Conservation (phyloP, 2,329 filamentous ascomycete species). For the Trichoderma sp. region DNA sequence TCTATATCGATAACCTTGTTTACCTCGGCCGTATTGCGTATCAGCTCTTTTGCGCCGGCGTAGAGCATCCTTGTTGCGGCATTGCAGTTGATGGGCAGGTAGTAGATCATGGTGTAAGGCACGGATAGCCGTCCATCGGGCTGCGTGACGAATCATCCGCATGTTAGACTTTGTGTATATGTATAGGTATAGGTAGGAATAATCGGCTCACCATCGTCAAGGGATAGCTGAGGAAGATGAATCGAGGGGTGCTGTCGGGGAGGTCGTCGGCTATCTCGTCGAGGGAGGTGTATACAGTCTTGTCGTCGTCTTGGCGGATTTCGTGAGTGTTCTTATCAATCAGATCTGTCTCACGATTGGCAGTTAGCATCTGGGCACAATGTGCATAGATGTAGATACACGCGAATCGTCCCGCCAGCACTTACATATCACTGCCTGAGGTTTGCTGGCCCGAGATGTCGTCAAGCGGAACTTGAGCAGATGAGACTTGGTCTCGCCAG, state of each 20-base stretch:
- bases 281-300: slow-evolving; percentile 76
- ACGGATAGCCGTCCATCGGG: slow-evolving; percentile 81
- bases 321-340: slow-evolving; percentile 91
- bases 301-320: slow-evolving; percentile 79
- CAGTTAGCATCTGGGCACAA: not conserved
- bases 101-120: slow-evolving; percentile 93
- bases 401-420: slow-evolving; percentile 37
- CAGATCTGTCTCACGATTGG: slow-evolving; percentile 58
- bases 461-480: slow-evolving; percentile 92
- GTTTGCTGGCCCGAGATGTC: slow-evolving; percentile 81
- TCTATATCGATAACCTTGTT: slow-evolving; percentile 83
- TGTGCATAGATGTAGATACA: not conserved
- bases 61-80: slow-evolving; percentile 88
- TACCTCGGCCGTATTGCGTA: slow-evolving; percentile 92
- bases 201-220: slow-evolving; percentile 69
- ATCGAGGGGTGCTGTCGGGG: slow-evolving; percentile 88
- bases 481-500: slow-evolving; percentile 82
- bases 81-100: slow-evolving; percentile 90
- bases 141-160: slow-evolving; percentile 47
- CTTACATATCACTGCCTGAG: slow-evolving; percentile 94
- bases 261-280: slow-evolving; percentile 83
- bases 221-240: slow-evolving; percentile 87
- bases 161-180: not conserved
- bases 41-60: slow-evolving; percentile 91
- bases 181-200: not conserved